phyloP scores from a whole-genome alignment of 345 rosid species.

The Clausena lansium region DNA sequence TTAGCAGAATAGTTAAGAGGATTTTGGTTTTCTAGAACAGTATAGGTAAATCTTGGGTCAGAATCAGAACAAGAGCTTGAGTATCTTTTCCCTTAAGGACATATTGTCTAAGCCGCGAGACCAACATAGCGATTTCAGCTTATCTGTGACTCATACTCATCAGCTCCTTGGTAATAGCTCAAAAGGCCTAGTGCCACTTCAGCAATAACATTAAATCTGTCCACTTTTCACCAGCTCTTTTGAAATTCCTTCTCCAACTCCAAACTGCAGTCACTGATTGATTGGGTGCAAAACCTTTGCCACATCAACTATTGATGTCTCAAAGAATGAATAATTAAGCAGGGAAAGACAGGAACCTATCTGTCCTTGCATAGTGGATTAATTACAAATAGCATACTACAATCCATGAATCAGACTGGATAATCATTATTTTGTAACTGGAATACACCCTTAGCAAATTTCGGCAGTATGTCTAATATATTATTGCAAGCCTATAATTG shows the following conservation, averaged over 20 bases:
- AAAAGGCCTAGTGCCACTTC: too few species aligned
- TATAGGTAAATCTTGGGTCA: neutral
- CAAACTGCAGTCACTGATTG: neutral
- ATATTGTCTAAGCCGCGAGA: neutral
- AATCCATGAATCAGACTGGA: neutral
- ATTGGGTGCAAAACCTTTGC: neutral
- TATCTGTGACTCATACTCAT: neutral
- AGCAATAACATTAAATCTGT: neutral
- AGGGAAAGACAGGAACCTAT: neutral
- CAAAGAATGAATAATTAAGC: neutral
- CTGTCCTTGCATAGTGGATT: neutral
- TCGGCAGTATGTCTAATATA: neutral
- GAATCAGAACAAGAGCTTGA: neutral
- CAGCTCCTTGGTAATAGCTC: neutral
- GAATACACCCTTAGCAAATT: neutral
- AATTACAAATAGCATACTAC: neutral
- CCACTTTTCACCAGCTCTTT: neutral
- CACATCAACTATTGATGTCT: neutral
- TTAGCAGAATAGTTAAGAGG: neutral
- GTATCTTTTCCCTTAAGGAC: neutral
- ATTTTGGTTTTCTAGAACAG: neutral
- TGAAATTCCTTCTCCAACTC: neutral
- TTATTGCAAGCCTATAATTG: neutral
- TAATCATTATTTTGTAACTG: neutral
- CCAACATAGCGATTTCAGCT: neutral